Evolutionary conservation across 495 filamentous ascomycete species (phyloP).

Genomic region (Xylaria grammica): DNA sequence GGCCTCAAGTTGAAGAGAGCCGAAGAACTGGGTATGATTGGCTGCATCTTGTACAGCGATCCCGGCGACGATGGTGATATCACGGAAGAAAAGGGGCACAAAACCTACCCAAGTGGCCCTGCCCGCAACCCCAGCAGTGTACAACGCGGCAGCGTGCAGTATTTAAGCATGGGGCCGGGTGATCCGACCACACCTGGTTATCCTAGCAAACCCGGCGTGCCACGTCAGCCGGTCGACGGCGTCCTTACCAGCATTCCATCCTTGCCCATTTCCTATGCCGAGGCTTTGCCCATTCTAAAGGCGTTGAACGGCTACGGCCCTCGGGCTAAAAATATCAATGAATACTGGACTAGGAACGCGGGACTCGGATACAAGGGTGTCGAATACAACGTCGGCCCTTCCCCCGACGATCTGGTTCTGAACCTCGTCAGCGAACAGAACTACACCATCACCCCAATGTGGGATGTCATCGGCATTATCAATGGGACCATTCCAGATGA

Average conservation of each 20-base stretch:
- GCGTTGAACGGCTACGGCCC: slow-evolving; percentile 90
- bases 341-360: slow-evolving; percentile 69
- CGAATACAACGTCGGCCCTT: slow-evolving; percentile 89
- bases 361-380: slow-evolving; percentile 84
- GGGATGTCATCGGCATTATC: slow-evolving; percentile 95
- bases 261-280: slow-evolving; percentile 85
- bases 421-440: slow-evolving; percentile 89
- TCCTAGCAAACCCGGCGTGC: slow-evolving; percentile 86
- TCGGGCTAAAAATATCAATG: slow-evolving; percentile 75
- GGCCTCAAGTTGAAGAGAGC: slow-evolving; percentile 93
- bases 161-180: slow-evolving; percentile 69
- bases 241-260: slow-evolving; percentile 87
- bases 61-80: slow-evolving; percentile 86
- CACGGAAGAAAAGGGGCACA: slow-evolving; percentile 80
- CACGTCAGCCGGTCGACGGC: slow-evolving; percentile 70
- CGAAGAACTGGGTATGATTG: slow-evolving; percentile 89
- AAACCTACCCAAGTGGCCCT: slow-evolving; percentile 83
- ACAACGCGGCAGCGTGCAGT: slow-evolving; percentile 89
- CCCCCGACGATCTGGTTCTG: slow-evolving; percentile 73
- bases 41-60: slow-evolving; percentile 83
- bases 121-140: slow-evolving; percentile 88
- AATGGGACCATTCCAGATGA: slow-evolving; percentile 85
- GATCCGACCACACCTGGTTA: slow-evolving; percentile 89
- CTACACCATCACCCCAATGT: slow-evolving; percentile 85
- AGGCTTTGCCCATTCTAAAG: slow-evolving; percentile 83